A percentile compares a stretch with the other conserved stretches of the same genome.
phyloP scores from a whole-genome alignment of 2,329 filamentous ascomycete species.

The Ophiostoma sp. region DNA sequence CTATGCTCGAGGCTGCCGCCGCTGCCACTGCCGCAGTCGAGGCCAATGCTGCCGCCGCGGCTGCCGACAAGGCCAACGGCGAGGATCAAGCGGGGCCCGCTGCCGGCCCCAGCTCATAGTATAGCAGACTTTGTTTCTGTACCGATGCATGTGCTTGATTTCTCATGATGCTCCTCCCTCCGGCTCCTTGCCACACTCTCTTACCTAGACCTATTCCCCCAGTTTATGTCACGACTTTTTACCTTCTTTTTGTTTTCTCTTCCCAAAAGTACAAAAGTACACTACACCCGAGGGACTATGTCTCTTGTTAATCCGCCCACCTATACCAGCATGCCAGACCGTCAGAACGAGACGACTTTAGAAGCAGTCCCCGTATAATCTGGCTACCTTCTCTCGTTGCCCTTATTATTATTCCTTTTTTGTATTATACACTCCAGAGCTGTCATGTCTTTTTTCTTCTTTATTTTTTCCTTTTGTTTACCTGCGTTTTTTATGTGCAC shows the following conservation, averaged over 20 bases:
- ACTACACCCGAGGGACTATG: neutral
- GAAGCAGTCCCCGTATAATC: neutral
- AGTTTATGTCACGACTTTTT: neutral
- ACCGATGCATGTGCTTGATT: neutral
- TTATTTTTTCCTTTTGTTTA: slow-evolving; percentile 5
- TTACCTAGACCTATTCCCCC: neutral
- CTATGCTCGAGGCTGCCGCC: slow-evolving; percentile 10
- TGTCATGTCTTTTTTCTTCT: slow-evolving; percentile 8
- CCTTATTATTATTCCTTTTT: slow-evolving; percentile 2
- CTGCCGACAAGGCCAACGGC: slow-evolving; percentile 2
- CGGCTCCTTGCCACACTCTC: too few species aligned
- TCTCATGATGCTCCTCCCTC: neutral
- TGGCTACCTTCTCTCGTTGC: neutral
- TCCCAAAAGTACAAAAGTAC: slow-evolving; percentile 13
- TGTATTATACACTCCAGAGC: slow-evolving; percentile 21
- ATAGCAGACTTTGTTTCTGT: too few species aligned
- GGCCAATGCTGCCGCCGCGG: slow-evolving; percentile 14
- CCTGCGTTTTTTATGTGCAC: slow-evolving; percentile 7
- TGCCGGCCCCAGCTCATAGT: neutral
- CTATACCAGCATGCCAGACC: neutral
- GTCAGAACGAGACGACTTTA: too few species aligned
- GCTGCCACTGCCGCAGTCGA: slow-evolving; percentile 17
- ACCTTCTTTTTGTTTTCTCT: slow-evolving; percentile 1
- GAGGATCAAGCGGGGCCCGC: neutral
- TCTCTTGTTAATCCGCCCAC: neutral